Evolutionary conservation across 139 green algal species (phyloP).

Genomic region (Auxenochlorella protothecoides): DNA sequence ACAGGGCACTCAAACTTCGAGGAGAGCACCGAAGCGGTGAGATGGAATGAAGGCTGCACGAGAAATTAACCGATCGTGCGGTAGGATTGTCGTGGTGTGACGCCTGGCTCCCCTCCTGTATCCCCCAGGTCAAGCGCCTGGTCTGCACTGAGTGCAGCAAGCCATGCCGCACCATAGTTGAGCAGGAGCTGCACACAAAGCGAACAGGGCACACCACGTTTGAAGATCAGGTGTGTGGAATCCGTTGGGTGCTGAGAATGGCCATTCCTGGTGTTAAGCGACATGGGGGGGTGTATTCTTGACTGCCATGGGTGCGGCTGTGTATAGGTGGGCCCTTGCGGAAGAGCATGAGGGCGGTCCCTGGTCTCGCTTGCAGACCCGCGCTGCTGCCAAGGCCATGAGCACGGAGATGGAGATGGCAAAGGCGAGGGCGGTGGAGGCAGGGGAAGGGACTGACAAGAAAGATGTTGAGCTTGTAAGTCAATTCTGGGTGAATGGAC

Average conservation of each 20-base stretch:
- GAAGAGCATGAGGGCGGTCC: no score
- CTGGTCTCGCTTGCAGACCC: slow-evolving; percentile 26
- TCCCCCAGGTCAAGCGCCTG: slow-evolving; percentile 25
- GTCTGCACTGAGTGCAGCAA: slow-evolving; percentile 72
- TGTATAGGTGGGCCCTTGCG: no score
- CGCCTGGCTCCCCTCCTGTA: no score
- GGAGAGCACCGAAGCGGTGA: slow-evolving; percentile 57
- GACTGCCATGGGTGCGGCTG: no score
- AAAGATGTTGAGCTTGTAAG: slow-evolving; percentile 7
- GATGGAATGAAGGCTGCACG: background rate
- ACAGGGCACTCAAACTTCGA: slow-evolving; percentile 72
- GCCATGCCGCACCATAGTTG: slow-evolving; percentile 56
- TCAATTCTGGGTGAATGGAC: no score
- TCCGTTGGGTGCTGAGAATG: no score
- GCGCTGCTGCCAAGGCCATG: slow-evolving; percentile 24
- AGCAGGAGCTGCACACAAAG: slow-evolving; percentile 68
- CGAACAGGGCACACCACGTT: slow-evolving; percentile 65
- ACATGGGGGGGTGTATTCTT: no score
- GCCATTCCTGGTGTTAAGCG: no score
- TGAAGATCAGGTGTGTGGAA: slow-evolving; percentile 46
- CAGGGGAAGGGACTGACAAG: slow-evolving; percentile 1
- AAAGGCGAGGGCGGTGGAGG: slow-evolving; percentile 26
- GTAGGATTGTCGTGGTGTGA: no score
- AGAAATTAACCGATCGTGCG: no score
- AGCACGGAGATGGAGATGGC: slow-evolving; percentile 69